These are phyloP conservation scores for Metarhizium anisopliae DNA, from an alignment of 2,329 filamentous ascomycete genomes.

Conservation along the genomic window DNA sequence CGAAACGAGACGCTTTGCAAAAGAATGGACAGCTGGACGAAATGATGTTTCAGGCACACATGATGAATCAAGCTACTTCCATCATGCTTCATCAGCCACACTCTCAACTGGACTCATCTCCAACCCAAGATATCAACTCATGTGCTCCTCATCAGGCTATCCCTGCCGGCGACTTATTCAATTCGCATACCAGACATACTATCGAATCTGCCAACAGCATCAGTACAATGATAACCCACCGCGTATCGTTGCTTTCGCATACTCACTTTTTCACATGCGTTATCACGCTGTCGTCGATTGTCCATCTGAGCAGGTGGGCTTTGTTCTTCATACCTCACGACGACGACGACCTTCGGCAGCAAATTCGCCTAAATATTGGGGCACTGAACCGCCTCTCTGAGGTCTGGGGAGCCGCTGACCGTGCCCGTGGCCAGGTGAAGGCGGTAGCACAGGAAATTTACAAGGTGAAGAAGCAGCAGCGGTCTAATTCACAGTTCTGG, in stretches of 20 bases:
- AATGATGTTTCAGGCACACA: constrained; percentile 85
- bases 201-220: constrained; percentile 72
- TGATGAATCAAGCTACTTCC: constrained; percentile 59
- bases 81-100: constrained; percentile 75
- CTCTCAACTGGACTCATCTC: constrained; percentile 61
- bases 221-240: constrained; percentile 64
- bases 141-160: constrained; percentile 53
- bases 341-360: constrained; percentile 61
- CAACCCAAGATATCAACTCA: constrained; percentile 49
- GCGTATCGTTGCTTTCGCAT: constrained; percentile 62
- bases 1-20: constrained; percentile 61
- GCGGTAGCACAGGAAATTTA: constrained; percentile 72
- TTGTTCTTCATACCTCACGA: constrained; percentile 50
- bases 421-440: constrained; percentile 64
- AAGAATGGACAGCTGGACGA: constrained; percentile 69
- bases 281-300: constrained; percentile 68
- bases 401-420: constrained; percentile 65
- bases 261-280: constrained; percentile 80
- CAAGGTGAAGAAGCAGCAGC: constrained; percentile 46
- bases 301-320: constrained; percentile 73
- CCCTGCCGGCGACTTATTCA: constrained; percentile 42
- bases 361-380: constrained; percentile 70
- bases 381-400: constrained; percentile 59
- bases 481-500: constrained; percentile 45
- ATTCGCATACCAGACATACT: constrained; percentile 69